Evolutionary conservation across 345 rosid genomes (phyloP), one percentile per base, ranked within the genome.

Genomic region (Physaria fendleri): DNA sequence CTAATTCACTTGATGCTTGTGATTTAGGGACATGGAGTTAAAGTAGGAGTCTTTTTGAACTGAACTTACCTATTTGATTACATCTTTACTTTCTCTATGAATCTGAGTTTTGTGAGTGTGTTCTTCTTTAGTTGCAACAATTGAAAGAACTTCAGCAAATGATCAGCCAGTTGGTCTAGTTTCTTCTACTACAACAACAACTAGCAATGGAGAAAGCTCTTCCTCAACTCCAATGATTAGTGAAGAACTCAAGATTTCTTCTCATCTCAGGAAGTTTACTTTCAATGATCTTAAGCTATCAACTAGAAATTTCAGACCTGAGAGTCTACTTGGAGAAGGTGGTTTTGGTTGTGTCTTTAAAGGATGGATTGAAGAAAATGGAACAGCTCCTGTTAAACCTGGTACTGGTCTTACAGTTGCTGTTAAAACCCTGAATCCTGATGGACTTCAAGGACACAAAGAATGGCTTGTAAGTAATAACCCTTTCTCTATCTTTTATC

Each of bases 361-460:
- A 74, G 98, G 98, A 3, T 91, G 95, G 96, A 82, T 91, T 4
- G 98, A 91, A 73, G 98, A 88, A 70, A 88, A 91, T 72, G 98
- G 98, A 55, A 92, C 96, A 68, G 98, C 96, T 65, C 90, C 96
- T 4, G 98, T 92, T 46, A 88, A 85, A 68, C 98, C 96, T 44
- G 98, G 98, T 56, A 92, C 93, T 6, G 98, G 98, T 22, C 90
- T 92, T 62, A 88, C 98, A 8, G 98, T 92, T 44, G 98, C 97
- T 6, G 96, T 92, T 62, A 92, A 92, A 72, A 92, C 95, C 62
- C 87, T 92, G 59, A 92, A 92, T 69, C 98, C 88, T 66, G 98
- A 92, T 73, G 98, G 98, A 59, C 90, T 92, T 73, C 96, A 92
- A 76, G 98, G 98, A 65, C 98, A 92, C 63, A 88, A 85, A 78